These are phyloP conservation scores for Cicer judaicum DNA, from an alignment of 306 rosid species.

Conservation along the genomic window DNA sequence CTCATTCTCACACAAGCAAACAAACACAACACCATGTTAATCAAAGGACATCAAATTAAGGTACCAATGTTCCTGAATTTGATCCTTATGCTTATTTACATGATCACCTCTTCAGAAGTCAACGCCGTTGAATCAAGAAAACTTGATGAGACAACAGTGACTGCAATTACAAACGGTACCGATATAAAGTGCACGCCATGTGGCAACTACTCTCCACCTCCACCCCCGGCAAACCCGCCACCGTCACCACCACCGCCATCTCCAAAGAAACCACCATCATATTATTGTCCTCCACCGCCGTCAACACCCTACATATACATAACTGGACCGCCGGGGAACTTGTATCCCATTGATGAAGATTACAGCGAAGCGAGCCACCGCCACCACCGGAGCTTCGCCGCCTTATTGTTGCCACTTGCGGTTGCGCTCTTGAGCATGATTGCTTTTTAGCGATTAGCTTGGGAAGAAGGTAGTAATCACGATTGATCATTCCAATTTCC, in stretches of 20 bases:
- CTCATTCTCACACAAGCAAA: slow-evolving; percentile 9
- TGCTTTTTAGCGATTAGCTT: slow-evolving; percentile 35
- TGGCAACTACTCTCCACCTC: slow-evolving; percentile 33
- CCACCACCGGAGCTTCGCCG: slow-evolving; percentile 31
- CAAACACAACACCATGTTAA: slow-evolving; percentile 23
- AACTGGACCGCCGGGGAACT: slow-evolving; percentile 58
- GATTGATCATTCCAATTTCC: not conserved
- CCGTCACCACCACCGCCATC: slow-evolving; percentile 51
- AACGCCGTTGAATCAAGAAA: slow-evolving; percentile 47
- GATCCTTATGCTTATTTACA: slow-evolving; percentile 38
- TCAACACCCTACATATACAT: slow-evolving; percentile 46
- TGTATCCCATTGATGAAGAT: slow-evolving; percentile 54
- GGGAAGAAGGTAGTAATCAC: slow-evolving; percentile 35
- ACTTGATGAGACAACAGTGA: slow-evolving; percentile 44
- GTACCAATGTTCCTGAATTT: slow-evolving; percentile 29
- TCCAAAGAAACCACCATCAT: slow-evolving; percentile 45
- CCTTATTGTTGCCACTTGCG: slow-evolving; percentile 34
- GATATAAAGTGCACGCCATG: slow-evolving; percentile 49
- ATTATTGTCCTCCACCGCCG: slow-evolving; percentile 53
- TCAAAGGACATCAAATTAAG: slow-evolving; percentile 42
- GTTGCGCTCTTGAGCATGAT: slow-evolving; percentile 35
- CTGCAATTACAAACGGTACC: slow-evolving; percentile 26
- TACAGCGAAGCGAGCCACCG: slow-evolving; percentile 42
- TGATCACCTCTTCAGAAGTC: slow-evolving; percentile 30
- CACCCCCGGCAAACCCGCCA: slow-evolving; percentile 44